Base-by-base conservation (phyloP, 371 early-diverging fungal species). In the Thermomucor indicae-seudaticae region DNA sequence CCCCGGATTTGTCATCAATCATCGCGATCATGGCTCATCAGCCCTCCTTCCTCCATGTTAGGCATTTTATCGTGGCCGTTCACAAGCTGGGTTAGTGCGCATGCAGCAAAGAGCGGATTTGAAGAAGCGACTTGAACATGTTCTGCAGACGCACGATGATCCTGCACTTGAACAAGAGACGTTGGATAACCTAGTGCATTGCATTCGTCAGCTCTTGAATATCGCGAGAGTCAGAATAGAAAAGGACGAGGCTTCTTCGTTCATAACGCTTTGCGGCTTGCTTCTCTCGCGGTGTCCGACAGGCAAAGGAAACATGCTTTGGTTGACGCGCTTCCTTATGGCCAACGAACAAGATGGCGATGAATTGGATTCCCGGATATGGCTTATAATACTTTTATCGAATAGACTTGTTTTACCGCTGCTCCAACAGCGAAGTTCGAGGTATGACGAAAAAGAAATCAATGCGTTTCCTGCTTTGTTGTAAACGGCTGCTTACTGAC, bases 21-120 rank as follows among this genome's bases (percentile, higher is more conserved):
- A 19, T 34, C 37, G 16, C 7, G 23, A 6, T 17, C 16, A 24
- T 39, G 3, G 24, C 25, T 10, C 16, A 17, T 16, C 22, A 5
- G 23, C 27, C 23, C 20, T 20, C 4, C 22, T 30, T 49, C 27
- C 1, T 49, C 34, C 30, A 24, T 30, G 16, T 25, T 35, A 76
- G 77, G 47, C 70, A 12, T 72, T 72, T 39, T 72, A 62, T 45
- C 64, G 72, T 41, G 69, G 72, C 11, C 63, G 69, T 28, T 45
- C 24, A 39, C 58, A 57, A 39, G 67, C 70, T 10, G 55, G 43
- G 3, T 5, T 37, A 12, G 32, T 45, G 16, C 61, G 47, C n/a
- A 32, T 35, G 34, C 51, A 51, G 23, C 45, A 37, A 25, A 34
- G 34, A 27, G 28, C 3, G n/a, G 38, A 42, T 39, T 46, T 53